Evolutionary conservation across 1,139 yeast species (phyloP), one percentile per base, ranked within the genome.

Genomic region (Nakaseomyces bracarensis): DNA sequence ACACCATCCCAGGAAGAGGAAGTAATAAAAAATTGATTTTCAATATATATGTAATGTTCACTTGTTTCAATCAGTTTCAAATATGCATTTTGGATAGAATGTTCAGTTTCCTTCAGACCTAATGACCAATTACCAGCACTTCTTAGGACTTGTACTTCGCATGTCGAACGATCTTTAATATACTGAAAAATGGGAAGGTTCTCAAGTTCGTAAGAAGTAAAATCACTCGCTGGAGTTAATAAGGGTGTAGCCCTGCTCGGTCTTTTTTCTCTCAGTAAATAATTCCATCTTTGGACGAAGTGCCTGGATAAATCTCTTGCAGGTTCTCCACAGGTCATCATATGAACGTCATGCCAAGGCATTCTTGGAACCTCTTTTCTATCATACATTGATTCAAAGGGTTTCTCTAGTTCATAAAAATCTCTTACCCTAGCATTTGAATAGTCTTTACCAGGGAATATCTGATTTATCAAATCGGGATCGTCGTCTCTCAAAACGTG

Each of bases 321-420:
- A 5, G 89, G 79, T 55, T 89, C 94, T n/a, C 99, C 99, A 8
- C 89, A 77, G 2, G 94, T 79, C 66, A 87, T 78, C 95, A 89
- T 91, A 56, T 91, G 97, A 37, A 93, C 85, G 70, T 93, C 99
- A 63, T 93, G 99, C 99, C 98, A 93, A 5, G 98, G 98, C 99
- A 93, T 93, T 55, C 99, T 74, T 3, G 98, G 97, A 13, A 77
- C 74, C 18, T 64, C 64, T 25, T 75, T 69, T 49, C 99, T 74
- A 61, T 93, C 95, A 59, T 87, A 87, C 94, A 91, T 82, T 18
- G 87, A 85, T 39, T 84, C 94, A 57, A 82, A 87, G 1, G 98
- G 98, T 50, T 77, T 78, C 50, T 89, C 87, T 46, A 93, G 70
- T 1, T 73, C 79, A 55, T 61, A 75, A 60, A 93, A 93, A 62